phyloP scores from a whole-genome alignment of 192 early-diverging fungal genomes.

The Coemansia sp. region DNA sequence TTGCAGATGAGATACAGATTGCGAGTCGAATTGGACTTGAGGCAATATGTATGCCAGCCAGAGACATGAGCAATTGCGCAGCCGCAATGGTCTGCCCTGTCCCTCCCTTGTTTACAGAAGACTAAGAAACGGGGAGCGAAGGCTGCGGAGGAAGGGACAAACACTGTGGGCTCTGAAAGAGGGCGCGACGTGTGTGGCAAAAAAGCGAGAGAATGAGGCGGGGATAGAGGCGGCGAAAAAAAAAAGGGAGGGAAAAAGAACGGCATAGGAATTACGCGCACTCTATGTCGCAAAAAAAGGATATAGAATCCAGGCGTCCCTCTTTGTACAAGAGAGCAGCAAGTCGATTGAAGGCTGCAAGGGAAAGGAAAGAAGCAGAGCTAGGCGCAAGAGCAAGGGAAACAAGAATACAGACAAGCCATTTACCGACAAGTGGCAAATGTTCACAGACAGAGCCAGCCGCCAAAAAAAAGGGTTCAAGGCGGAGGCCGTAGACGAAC shows the following conservation, averaged over 20 bases:
- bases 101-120: neutral
- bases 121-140: neutral
- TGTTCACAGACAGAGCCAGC: neutral
- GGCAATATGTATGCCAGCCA: neutral
- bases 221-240: neutral
- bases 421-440: neutral
- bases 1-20: constrained; percentile 1
- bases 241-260: neutral
- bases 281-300: neutral
- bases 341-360: constrained; percentile 8
- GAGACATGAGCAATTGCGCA: constrained; percentile 2
- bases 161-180: neutral
- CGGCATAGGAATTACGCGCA: neutral
- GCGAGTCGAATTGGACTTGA: neutral
- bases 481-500: neutral
- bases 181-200: neutral
- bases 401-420: neutral
- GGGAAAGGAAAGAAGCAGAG: neutral
- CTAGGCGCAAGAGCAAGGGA: neutral
- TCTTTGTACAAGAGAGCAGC: constrained; percentile 3
- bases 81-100: neutral
- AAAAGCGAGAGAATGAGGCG: neutral
- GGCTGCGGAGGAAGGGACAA: neutral
- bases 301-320: neutral
- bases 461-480: neutral